Evolutionary conservation across 768 basidiomycete species (phyloP).

Genomic region (Collybia sp.): DNA sequence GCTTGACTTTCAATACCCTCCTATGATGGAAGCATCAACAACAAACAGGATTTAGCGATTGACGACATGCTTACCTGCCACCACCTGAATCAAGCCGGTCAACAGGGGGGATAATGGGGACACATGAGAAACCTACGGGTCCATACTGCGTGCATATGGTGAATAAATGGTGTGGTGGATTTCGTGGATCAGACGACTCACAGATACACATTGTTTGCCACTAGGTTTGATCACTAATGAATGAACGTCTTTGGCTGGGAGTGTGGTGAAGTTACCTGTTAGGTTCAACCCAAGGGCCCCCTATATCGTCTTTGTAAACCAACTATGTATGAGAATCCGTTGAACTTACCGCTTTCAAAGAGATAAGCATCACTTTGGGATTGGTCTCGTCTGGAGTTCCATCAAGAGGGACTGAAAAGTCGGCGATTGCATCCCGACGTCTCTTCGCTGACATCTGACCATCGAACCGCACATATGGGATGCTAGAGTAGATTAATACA

Average conservation of each 20-base stretch:
- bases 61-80: conserved; percentile 49
- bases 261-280: conserved; percentile 37
- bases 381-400: conserved; percentile 29
- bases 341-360: conserved; percentile 61
- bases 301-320: conserved; percentile 14
- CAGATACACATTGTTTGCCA: conserved; percentile 85
- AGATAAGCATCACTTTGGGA: conserved; percentile 82
- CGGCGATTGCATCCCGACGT: conserved; percentile 71
- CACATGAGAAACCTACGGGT: conserved; percentile 56
- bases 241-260: background rate
- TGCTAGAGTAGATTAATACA: conserved; percentile 32
- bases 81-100: conserved; percentile 44
- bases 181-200: conserved; percentile 26
- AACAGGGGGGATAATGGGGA: background rate
- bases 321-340: background rate
- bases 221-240: conserved; percentile 21
- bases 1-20: conserved; percentile 86
- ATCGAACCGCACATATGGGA: conserved; percentile 78
- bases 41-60: background rate
- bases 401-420: conserved; percentile 67
- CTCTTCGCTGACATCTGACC: conserved; percentile 80
- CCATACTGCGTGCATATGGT: conserved; percentile 50
- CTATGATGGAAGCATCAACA: conserved; percentile 21
- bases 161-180: background rate
- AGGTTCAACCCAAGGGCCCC: conserved; percentile 86